These are phyloP conservation scores for Luvunga scandens DNA, from an alignment of 345 rosid genomes.

Conservation along the genomic window DNA sequence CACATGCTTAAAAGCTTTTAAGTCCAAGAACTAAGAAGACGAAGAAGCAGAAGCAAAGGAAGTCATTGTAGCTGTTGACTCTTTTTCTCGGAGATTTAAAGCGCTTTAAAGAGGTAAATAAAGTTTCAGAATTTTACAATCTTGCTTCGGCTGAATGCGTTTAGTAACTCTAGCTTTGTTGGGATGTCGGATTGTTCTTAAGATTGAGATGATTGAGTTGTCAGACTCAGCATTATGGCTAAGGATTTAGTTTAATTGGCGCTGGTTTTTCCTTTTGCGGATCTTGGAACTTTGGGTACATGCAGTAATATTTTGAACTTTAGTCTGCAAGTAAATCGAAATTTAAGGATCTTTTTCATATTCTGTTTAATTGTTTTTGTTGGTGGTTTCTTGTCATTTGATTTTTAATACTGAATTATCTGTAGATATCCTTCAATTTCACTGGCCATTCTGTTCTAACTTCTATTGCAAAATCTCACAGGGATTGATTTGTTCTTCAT, in stretches of 20 bases:
- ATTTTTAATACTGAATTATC: too few relatives aligned
- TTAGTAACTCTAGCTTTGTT: not conserved
- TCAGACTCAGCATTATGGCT: not conserved
- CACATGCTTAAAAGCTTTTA: not conserved
- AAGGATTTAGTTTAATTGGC: too few relatives aligned
- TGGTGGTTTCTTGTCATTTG: not conserved
- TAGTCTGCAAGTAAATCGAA: not conserved
- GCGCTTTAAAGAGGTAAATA: slow-evolving; percentile 3
- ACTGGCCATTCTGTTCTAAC: too few relatives aligned
- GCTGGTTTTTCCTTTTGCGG: too few relatives aligned
- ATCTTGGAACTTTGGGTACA: too few relatives aligned
- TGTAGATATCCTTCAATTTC: too few relatives aligned
- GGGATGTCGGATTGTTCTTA: not conserved
- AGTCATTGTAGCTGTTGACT: not conserved
- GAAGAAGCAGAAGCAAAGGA: not conserved
- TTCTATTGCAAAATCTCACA: too few relatives aligned
- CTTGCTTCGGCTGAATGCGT: not conserved
- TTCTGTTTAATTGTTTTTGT: not conserved
- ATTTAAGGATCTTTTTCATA: not conserved
- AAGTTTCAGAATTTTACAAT: not conserved
- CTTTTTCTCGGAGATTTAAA: not conserved
- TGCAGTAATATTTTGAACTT: not conserved
- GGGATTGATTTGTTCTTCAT: too few relatives aligned
- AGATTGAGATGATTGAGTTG: not conserved
- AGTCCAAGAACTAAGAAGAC: not conserved